Evolutionary conservation across 2,329 filamentous ascomycete species (phyloP), one percentile per base, ranked within the genome.

Genomic region (Diaporthe citrichinensis): DNA sequence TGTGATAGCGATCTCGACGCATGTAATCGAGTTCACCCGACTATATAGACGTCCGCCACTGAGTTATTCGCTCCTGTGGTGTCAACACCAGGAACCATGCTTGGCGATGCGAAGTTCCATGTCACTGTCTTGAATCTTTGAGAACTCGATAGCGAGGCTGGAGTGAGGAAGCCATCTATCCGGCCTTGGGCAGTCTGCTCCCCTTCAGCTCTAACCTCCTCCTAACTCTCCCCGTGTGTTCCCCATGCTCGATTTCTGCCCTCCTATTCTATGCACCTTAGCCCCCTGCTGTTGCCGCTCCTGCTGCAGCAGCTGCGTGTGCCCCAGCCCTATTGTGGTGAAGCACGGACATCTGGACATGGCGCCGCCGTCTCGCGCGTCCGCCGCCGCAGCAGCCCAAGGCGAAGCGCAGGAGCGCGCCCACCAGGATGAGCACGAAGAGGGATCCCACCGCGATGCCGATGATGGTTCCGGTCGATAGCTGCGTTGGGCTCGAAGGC

Each of bases 151-250:
- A 5, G 12, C 4, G 4, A 4, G 36, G 36, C 12, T 39, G 1
- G 36, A 12, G 12, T 14, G 36, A 14, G 12, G 4, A 39, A 39
- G 2, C 10, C 36, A 10, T 39, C 12, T 39, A 14, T 12, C 12
- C 4, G 36, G 36, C 36, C 36, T 12, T 12, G 12, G 36, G 36
- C 36, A 14, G 12, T 39, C 36, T 4, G 14, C 9, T 44, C 41
- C 44, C 7, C 44, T 49, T 2, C 20, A 49, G 41, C 41, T 44
- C 7, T 4, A 15, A 49, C 44, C 7, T 49, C 49, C 8, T 5
- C 46, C n/a, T 10, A 0, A 3, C 49, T 25, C n/a, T 25, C 8
- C 49, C n/a, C 4, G 10, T 25, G 49, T 25, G 3, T n/a, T 0
- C 23, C 17, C 9, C 23, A 14, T 53, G 23, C 9, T 25, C 49